These are phyloP conservation scores for Penicillium lividum DNA, from an alignment of 495 filamentous ascomycete species.

Conservation along the genomic window DNA sequence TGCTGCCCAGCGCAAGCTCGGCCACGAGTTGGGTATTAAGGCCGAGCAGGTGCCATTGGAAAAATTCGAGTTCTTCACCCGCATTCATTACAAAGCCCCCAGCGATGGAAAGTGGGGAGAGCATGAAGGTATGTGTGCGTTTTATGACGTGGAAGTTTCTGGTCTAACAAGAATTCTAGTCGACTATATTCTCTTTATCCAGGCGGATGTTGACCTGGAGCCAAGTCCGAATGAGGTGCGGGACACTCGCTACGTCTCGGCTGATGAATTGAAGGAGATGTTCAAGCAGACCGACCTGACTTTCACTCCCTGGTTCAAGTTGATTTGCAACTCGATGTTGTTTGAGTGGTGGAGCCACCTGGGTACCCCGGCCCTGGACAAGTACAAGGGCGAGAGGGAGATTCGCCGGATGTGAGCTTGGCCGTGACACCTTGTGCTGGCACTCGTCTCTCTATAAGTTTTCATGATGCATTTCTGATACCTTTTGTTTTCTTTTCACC, in stretches of 20 bases:
- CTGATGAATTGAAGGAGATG: conserved; percentile 79
- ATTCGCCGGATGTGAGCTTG: conserved; percentile 77
- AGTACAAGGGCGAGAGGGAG: conserved; percentile 80
- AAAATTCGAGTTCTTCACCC: conserved; percentile 88
- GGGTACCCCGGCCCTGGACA: conserved; percentile 70
- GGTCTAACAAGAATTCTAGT: conserved; percentile 52
- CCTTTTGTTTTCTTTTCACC: conserved; percentile 3
- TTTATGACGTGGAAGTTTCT: neutral
- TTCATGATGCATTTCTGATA: conserved; percentile 13
- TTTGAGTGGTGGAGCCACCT: conserved; percentile 98
- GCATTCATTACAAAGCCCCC: conserved; percentile 97
- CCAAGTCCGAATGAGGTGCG: conserved; percentile 85
- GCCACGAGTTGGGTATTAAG: conserved; percentile 94
- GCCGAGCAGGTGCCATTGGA: conserved; percentile 86
- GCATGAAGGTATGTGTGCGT: conserved; percentile 78
- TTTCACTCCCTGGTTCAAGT: conserved; percentile 99
- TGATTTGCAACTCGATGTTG: conserved; percentile 96
- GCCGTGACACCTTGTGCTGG: conserved; percentile 1
- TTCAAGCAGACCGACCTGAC: conserved; percentile 76
- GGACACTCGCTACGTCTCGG: conserved; percentile 78
- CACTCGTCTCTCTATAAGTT: neutral
- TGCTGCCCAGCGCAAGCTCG: conserved; percentile 87
- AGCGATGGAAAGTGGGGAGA: conserved; percentile 98
- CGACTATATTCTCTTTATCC: conserved; percentile 99
- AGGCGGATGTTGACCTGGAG: conserved; percentile 81